These are phyloP conservation scores for Fragaria vesca DNA, from an alignment of 306 rosid species.

Conservation along the genomic window DNA sequence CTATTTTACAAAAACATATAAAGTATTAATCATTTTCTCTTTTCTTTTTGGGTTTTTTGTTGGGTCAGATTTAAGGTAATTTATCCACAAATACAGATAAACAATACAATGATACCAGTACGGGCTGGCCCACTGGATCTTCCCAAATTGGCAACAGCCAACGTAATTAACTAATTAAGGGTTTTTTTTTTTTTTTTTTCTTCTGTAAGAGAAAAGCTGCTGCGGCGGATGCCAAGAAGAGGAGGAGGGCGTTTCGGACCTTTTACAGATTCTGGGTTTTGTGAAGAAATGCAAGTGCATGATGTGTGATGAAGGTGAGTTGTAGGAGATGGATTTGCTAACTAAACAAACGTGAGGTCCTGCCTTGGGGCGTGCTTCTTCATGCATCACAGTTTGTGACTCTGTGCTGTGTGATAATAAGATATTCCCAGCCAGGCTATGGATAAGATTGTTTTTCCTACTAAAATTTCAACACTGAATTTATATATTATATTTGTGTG, in stretches of 20 bases:
- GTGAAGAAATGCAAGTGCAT: not conserved
- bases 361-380: too few relatives aligned
- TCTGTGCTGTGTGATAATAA: too few relatives aligned
- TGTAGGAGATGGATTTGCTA: too few relatives aligned
- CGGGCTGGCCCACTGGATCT: conserved; percentile 37
- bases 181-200: not conserved
- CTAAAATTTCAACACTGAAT: too few relatives aligned
- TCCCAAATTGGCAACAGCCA: conserved; percentile 16
- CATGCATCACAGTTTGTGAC: too few relatives aligned
- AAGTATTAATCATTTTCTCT: not conserved
- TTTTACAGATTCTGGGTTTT: not conserved
- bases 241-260: not conserved
- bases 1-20: not conserved
- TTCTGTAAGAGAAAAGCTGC: not conserved
- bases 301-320: too few relatives aligned
- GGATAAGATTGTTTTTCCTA: too few relatives aligned
- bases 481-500: too few relatives aligned
- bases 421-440: too few relatives aligned
- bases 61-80: not conserved
- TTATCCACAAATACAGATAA: not conserved
- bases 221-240: not conserved
- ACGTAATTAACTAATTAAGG: too few relatives aligned
- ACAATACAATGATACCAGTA: not conserved
- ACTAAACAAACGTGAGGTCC: too few relatives aligned
- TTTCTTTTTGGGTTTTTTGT: not conserved